phyloP scores from a whole-genome alignment of 202 grass and related monocot genomes.

The Saccharum hybrid region DNA sequence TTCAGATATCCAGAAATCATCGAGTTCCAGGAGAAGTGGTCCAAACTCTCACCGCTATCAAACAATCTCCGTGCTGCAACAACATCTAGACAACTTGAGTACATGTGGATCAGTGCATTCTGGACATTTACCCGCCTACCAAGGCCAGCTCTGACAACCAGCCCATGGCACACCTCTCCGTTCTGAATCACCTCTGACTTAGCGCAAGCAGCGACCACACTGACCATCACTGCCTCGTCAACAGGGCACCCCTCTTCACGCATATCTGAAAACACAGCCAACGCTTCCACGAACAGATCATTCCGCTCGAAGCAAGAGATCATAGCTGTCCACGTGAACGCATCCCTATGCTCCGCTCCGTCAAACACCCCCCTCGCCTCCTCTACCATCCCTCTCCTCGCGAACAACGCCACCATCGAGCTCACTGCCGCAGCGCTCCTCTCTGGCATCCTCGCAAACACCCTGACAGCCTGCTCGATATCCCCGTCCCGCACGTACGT shows the following conservation, averaged over 20 bases:
- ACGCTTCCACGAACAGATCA: conserved; percentile 57
- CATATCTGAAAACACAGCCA: conserved; percentile 62
- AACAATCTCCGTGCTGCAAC: conserved; percentile 67
- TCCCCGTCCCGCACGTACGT: conserved; percentile 64
- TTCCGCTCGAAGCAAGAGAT: conserved; percentile 81
- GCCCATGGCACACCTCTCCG: conserved; percentile 68
- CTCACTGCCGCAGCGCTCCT: conserved; percentile 54
- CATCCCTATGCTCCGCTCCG: conserved; percentile 48
- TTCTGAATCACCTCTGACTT: conserved; percentile 45
- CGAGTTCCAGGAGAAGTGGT: conserved; percentile 87
- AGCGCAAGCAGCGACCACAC: conserved; percentile 61
- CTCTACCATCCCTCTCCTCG: conserved; percentile 55
- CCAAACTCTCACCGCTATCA: conserved; percentile 50
- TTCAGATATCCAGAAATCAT: conserved; percentile 78
- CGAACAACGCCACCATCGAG: conserved; percentile 74
- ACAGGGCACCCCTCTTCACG: conserved; percentile 45
- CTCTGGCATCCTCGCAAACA: conserved; percentile 65
- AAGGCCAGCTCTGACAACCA: conserved; percentile 61
- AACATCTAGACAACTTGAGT: conserved; percentile 66
- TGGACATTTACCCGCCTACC: conserved; percentile 62
- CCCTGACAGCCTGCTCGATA: conserved; percentile 43
- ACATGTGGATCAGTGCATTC: conserved; percentile 89
- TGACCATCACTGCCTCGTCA: conserved; percentile 78
- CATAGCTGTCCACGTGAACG: conserved; percentile 78
- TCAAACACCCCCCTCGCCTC: conserved; percentile 71